These are phyloP conservation scores for Spencermartinsiella europaea DNA, from an alignment of 805 yeast genomes.

Conservation along the genomic window DNA sequence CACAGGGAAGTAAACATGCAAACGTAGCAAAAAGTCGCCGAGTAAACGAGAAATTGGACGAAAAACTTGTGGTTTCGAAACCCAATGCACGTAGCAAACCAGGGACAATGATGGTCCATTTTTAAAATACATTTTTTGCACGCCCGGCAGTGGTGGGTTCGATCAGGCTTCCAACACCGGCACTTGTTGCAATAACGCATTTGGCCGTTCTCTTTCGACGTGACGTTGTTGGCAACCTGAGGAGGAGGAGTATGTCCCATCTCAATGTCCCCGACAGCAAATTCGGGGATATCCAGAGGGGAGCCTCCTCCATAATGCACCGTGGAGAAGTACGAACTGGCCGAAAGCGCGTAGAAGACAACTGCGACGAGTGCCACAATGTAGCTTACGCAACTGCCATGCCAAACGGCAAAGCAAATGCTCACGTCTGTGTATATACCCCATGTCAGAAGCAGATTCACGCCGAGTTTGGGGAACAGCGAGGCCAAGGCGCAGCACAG, in stretches of 20 bases:
- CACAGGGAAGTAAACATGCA: slow-evolving; percentile 37
- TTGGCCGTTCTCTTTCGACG: slow-evolving; percentile 39
- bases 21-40: slow-evolving; percentile 42
- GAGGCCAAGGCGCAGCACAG: slow-evolving; percentile 22
- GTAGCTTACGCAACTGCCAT: slow-evolving; percentile 8
- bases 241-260: slow-evolving; percentile 22
- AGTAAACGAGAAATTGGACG: slow-evolving; percentile 61
- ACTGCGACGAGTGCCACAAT: slow-evolving; percentile 19
- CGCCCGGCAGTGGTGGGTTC: slow-evolving; percentile 39
- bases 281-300: slow-evolving; percentile 27
- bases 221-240: slow-evolving; percentile 26
- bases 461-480: slow-evolving; percentile 31
- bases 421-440: slow-evolving; percentile 24
- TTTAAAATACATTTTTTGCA: slow-evolving; percentile 37
- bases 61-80: slow-evolving; percentile 74
- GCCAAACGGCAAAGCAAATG: slow-evolving; percentile 18
- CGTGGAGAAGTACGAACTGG: slow-evolving; percentile 25
- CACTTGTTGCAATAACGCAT: slow-evolving; percentile 38
- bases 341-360: slow-evolving; percentile 20
- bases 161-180: slow-evolving; percentile 39
- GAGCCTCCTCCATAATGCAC: slow-evolving; percentile 31
- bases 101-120: slow-evolving; percentile 76
- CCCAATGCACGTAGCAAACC: slow-evolving; percentile 91
- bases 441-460: slow-evolving; percentile 30
- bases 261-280: slow-evolving; percentile 22